These are phyloP conservation scores for Eremothecium coryli DNA, from an alignment of 1,139 yeast genomes.

Conservation along the genomic window DNA sequence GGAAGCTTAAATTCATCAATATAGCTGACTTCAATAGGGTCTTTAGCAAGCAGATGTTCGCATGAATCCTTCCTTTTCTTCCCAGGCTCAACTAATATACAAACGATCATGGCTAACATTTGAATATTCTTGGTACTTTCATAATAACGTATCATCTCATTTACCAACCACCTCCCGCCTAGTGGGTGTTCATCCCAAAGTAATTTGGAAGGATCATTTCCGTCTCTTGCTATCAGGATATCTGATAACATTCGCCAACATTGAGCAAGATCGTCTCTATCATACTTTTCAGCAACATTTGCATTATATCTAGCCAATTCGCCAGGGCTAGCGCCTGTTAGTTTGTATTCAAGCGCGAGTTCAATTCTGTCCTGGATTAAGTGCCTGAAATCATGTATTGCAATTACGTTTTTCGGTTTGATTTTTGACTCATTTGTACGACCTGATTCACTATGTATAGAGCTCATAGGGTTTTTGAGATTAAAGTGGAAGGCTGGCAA, in stretches of 20 bases:
- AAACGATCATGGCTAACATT: slow-evolving; percentile 84
- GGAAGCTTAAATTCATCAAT: slow-evolving; percentile 4
- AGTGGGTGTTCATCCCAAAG: slow-evolving; percentile 80
- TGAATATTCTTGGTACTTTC: slow-evolving; percentile 63
- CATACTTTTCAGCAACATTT: slow-evolving; percentile 58
- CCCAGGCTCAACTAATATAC: slow-evolving; percentile 38
- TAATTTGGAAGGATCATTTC: slow-evolving; percentile 32
- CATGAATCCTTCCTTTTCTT: slow-evolving; percentile 5
- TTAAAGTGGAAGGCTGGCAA: slow-evolving; percentile 27
- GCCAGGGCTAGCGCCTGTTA: slow-evolving; percentile 59
- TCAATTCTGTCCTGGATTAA: slow-evolving; percentile 71
- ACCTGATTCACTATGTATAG: slow-evolving; percentile 23
- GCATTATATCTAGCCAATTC: slow-evolving; percentile 62
- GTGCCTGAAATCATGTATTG: slow-evolving; percentile 56
- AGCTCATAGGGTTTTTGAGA: slow-evolving; percentile 20
- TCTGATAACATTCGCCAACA: slow-evolving; percentile 63
- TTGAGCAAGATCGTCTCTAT: slow-evolving; percentile 54
- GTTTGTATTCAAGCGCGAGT: slow-evolving; percentile 65
- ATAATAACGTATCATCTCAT: slow-evolving; percentile 54
- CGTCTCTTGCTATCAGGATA: slow-evolving; percentile 22
- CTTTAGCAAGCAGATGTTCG: too few species aligned
- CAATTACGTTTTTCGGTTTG: slow-evolving; percentile 43
- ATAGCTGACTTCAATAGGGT: neutral
- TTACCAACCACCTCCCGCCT: slow-evolving; percentile 68
- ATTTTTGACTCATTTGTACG: slow-evolving; percentile 22